A percentile compares a stretch with the other conserved stretches of the same genome.
These are phyloP conservation scores for Coniosporium tulheliwenetii DNA, from an alignment of 2,329 filamentous ascomycete genomes.

Conservation along the genomic window DNA sequence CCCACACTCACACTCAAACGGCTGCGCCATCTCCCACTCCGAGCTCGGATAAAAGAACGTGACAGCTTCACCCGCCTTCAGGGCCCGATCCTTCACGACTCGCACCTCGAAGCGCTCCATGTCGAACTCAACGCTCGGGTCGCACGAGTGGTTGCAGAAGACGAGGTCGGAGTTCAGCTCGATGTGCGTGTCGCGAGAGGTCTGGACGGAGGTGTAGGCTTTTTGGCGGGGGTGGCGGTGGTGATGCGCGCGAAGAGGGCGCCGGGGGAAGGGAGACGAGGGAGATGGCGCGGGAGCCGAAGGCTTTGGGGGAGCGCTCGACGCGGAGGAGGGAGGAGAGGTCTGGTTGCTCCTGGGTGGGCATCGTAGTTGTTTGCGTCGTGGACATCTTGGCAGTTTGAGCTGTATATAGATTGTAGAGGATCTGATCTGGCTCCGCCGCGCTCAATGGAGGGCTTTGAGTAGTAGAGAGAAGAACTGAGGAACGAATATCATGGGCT, in stretches of 20 bases:
- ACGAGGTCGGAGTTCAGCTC: slow-evolving; percentile 41
- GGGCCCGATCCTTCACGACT: slow-evolving; percentile 19
- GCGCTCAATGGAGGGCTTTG: not conserved
- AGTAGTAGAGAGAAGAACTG: not conserved
- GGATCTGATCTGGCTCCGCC: not conserved
- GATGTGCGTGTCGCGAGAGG: slow-evolving; percentile 31
- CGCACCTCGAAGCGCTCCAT: slow-evolving; percentile 22
- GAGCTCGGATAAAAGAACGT: slow-evolving; percentile 35
- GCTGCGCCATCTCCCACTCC: slow-evolving; percentile 33
- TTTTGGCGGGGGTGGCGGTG: slow-evolving; percentile 23
- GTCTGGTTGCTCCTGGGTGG: not conserved
- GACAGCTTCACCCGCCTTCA: slow-evolving; percentile 24
- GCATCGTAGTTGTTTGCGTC: not conserved
- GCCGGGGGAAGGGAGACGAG: slow-evolving; percentile 33
- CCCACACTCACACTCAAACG: slow-evolving; percentile 28
- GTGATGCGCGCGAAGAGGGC: slow-evolving; percentile 35
- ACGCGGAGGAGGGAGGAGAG: not conserved
- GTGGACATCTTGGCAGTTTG: not conserved
- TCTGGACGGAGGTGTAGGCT: slow-evolving; percentile 38
- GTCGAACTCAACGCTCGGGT: slow-evolving; percentile 37
- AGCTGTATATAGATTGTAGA: not conserved
- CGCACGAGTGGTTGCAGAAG: slow-evolving; percentile 41
- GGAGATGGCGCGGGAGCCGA: slow-evolving; percentile 14
- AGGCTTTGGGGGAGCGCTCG: not conserved
- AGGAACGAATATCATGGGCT: not conserved